Evolutionary conservation across 371 early-diverging fungal species (phyloP).

Genomic region (Apophysomyces trapeziformis): DNA sequence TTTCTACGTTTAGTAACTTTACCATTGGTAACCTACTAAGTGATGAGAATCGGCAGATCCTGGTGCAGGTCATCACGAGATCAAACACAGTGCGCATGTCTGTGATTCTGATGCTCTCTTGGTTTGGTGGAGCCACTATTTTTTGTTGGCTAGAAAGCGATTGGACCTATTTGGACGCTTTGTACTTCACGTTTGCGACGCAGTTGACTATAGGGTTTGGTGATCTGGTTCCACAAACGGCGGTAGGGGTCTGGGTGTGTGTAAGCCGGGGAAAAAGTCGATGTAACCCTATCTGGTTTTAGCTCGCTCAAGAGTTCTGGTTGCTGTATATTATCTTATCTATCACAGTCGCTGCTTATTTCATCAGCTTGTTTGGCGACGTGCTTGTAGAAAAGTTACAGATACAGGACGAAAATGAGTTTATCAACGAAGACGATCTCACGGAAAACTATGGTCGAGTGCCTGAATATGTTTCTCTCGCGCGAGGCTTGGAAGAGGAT

Average conservation of each 20-base stretch:
- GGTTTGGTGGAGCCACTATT: conserved; percentile 29
- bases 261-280: neutral
- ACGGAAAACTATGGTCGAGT: neutral
- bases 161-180: conserved; percentile 26
- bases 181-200: conserved; percentile 27
- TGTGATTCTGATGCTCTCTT: conserved; percentile 15
- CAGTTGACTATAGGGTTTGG: conserved; percentile 33
- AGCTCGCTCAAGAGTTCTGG: conserved; percentile 36
- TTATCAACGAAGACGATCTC: neutral
- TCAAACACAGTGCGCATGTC: conserved; percentile 24
- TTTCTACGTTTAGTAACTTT: conserved; percentile 19
- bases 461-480: neutral
- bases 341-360: conserved; percentile 29
- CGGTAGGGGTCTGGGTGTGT: conserved; percentile 15
- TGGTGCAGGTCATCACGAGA: conserved; percentile 26
- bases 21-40: conserved; percentile 18
- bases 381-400: conserved; percentile 22
- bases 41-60: conserved; percentile 23
- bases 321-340: conserved; percentile 25
- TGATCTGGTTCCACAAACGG: conserved; percentile 30
- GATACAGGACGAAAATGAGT: conserved; percentile 18
- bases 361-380: conserved; percentile 31
- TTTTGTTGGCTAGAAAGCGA: conserved; percentile 23
- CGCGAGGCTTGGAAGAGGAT: neutral
- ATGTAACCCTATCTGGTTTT: neutral